A percentile compares a stretch with the other conserved stretches of the same genome.
These are phyloP conservation scores for Paecilomyces fulvus DNA, from an alignment of 2,329 filamentous ascomycete genomes.

Conservation along the genomic window DNA sequence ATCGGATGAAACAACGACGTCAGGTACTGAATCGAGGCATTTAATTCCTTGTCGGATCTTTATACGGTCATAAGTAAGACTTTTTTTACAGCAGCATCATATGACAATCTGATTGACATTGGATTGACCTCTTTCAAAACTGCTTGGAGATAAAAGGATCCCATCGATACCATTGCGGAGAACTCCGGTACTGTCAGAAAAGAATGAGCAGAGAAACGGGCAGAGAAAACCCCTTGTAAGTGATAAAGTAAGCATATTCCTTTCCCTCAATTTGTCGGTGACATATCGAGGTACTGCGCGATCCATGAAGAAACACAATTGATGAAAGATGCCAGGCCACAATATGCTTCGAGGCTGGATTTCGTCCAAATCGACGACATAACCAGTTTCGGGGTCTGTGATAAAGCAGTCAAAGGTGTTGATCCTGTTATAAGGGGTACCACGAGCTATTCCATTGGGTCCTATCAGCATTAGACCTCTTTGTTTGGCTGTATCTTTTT, in stretches of 20 bases:
- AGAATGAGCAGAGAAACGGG: background rate
- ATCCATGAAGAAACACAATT: constrained; percentile 4
- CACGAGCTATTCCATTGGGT: background rate
- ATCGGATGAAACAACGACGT: background rate
- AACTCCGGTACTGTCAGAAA: background rate
- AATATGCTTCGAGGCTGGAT: constrained; percentile 1
- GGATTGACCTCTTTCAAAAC: background rate
- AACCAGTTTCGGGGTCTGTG: constrained; percentile 1
- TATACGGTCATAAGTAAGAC: too few relatives aligned
- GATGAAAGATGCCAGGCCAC: constrained; percentile 6
- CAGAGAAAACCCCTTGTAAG: background rate
- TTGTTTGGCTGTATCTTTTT: background rate
- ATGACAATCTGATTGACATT: background rate
- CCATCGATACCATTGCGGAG: background rate
- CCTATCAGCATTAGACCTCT: background rate
- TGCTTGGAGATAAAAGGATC: background rate
- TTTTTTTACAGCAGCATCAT: background rate
- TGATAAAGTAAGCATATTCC: background rate
- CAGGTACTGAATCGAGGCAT: too few relatives aligned
- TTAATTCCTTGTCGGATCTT: too few relatives aligned
- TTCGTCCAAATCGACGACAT: constrained; percentile 6
- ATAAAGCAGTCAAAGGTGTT: constrained; percentile 3
- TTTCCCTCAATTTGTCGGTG: too few relatives aligned
- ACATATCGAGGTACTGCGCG: constrained; percentile 7
- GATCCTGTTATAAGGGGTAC: background rate